Percentiles rank a stretch among this genome's conserved stretches.
phyloP scores from a whole-genome alignment of 2,329 filamentous ascomycete species.

The Emericellopsis cladophorae region DNA sequence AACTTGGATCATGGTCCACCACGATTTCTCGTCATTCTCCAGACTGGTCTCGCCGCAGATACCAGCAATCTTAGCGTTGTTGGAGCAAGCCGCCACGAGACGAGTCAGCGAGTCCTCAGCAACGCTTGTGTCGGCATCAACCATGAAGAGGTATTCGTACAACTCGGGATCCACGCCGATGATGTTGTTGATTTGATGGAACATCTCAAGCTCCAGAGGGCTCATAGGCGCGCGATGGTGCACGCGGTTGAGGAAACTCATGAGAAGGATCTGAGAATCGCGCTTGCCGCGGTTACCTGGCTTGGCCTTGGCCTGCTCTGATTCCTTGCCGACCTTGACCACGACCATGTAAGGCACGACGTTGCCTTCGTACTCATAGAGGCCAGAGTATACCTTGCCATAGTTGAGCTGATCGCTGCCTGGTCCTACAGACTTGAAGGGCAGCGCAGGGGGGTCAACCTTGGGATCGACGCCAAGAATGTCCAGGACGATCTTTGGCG shows the following conservation, averaged over 20 bases:
- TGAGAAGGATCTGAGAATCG: constrained; percentile 89
- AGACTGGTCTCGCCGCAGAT: constrained; percentile 96
- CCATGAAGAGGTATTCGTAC: constrained; percentile 95
- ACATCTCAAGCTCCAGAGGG: constrained; percentile 92
- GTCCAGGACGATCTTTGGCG: constrained; percentile 93
- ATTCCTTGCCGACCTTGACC: constrained; percentile 95
- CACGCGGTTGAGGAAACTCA: constrained; percentile 97
- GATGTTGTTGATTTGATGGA: constrained; percentile 98
- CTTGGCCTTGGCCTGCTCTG: constrained; percentile 80
- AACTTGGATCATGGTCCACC: constrained; percentile 99
- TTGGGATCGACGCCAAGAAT: constrained; percentile 96
- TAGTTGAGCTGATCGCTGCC: constrained; percentile 93
- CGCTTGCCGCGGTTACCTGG: constrained; percentile 97
- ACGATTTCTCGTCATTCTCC: constrained; percentile 87
- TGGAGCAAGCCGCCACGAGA: constrained; percentile 81
- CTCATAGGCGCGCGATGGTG: constrained; percentile 92
- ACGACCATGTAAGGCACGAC: constrained; percentile 93
- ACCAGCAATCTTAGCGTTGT: constrained; percentile 91
- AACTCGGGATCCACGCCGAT: constrained; percentile 96
- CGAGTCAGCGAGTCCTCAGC: constrained; percentile 85
- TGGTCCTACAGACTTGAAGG: constrained; percentile 84
- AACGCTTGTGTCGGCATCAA: constrained; percentile 94
- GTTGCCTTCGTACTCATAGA: constrained; percentile 96
- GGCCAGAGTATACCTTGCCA: constrained; percentile 93
- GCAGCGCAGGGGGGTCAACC: constrained; percentile 83